phyloP scores from a whole-genome alignment of 2,329 filamentous ascomycete genomes.

The Xylariaceae sp. region DNA sequence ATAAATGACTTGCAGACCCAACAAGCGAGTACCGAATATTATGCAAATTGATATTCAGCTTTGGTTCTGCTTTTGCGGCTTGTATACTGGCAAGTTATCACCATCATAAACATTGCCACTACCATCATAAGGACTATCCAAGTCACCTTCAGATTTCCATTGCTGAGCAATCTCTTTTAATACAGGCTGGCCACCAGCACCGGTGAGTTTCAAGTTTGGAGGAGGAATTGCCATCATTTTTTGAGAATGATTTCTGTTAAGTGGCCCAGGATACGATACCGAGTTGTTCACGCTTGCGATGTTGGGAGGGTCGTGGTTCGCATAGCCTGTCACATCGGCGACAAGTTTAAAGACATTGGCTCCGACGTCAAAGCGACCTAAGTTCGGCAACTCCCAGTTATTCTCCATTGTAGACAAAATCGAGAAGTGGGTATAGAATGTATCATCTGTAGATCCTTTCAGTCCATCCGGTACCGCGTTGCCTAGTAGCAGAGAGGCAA shows the following conservation, averaged over 20 bases:
- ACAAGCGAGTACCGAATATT: background rate
- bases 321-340: conserved; percentile 63
- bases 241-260: conserved; percentile 44
- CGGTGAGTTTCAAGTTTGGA: conserved; percentile 51
- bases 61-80: conserved; percentile 37
- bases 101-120: conserved; percentile 52
- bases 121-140: conserved; percentile 53
- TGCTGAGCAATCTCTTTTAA: conserved; percentile 40
- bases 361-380: conserved; percentile 42
- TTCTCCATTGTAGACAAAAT: conserved; percentile 61
- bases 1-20: no score
- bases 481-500: conserved; percentile 75
- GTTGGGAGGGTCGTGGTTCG: conserved; percentile 46
- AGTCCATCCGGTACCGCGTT: conserved; percentile 70
- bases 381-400: conserved; percentile 68
- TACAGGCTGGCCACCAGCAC: conserved; percentile 50
- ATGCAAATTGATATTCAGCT: background rate
- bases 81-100: conserved; percentile 48
- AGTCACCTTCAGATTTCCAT: conserved; percentile 40
- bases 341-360: conserved; percentile 65
- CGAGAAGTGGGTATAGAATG: conserved; percentile 70
- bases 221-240: conserved; percentile 44
- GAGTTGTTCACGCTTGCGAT: conserved; percentile 45
- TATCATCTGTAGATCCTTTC: conserved; percentile 69
- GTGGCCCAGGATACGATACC: conserved; percentile 49